These are phyloP conservation scores for Penicillium sp. DNA, from an alignment of 2,329 filamentous ascomycete species.

Conservation along the genomic window DNA sequence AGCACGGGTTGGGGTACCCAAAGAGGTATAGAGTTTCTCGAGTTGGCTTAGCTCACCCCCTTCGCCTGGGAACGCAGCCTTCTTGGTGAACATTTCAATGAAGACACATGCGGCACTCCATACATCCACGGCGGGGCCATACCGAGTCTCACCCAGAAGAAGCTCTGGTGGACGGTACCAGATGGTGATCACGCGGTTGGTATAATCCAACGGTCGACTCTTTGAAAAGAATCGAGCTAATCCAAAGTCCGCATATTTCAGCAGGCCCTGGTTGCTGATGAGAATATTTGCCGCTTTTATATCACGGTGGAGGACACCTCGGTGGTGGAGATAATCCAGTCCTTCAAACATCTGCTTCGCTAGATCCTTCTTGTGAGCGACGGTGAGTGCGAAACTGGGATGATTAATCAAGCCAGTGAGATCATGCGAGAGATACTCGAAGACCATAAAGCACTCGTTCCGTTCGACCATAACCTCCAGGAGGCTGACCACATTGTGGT, in stretches of 20 bases:
- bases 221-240: slow-evolving; percentile 96
- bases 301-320: slow-evolving; percentile 93
- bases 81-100: slow-evolving; percentile 91
- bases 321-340: slow-evolving; percentile 87
- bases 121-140: slow-evolving; percentile 87
- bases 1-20: slow-evolving; percentile 81
- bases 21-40: slow-evolving; percentile 91
- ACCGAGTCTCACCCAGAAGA: slow-evolving; percentile 87
- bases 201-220: slow-evolving; percentile 88
- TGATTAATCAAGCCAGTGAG: slow-evolving; percentile 94
- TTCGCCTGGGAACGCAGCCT: slow-evolving; percentile 93
- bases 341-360: slow-evolving; percentile 92
- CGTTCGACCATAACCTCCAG: slow-evolving; percentile 99
- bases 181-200: slow-evolving; percentile 97
- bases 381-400: slow-evolving; percentile 82
- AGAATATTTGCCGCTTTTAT: slow-evolving; percentile 99
- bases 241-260: slow-evolving; percentile 96
- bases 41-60: slow-evolving; percentile 95
- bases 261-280: slow-evolving; percentile 82
- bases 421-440: slow-evolving; percentile 96
- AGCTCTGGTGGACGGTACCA: slow-evolving; percentile 95
- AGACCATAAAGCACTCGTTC: slow-evolving; percentile 99
- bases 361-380: slow-evolving; percentile 88
- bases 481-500: slow-evolving; percentile 82
- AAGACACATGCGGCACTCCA: slow-evolving; percentile 98